Evolutionary conservation across 768 basidiomycete genomes (phyloP), one percentile per base, ranked within the genome.

Genomic region (Auriculariales sp.): DNA sequence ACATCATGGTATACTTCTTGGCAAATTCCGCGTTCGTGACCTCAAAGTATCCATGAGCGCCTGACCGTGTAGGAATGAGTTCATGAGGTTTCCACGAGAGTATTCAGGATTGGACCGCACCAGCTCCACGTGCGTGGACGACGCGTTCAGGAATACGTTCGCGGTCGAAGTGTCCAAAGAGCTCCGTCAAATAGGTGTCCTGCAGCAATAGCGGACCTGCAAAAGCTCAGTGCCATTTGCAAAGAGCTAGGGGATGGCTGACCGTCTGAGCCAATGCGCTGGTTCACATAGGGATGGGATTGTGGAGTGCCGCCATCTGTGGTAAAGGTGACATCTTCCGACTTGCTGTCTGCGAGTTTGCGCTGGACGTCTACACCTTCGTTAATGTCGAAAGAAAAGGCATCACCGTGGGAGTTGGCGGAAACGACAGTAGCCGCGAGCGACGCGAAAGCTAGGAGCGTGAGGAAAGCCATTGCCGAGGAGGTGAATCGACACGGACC

Each of bases 1-100:
- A 61, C 57, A 64, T 60, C 58, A 64, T 66, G 19, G 61, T 60
- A 49, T 65, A 65, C 34, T 63, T 59, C 47, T 62, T 61, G 30
- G 54, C 60, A 46, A 59, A 61, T 4, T 72, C 70, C 3, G 71
- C 62, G 48, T 71, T 59, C 2, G 71, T 93, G 56, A 88, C 74
- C 68, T 89, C 79, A 66, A 97, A 95, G 70, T 81, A 81, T 3
- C 94, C 94, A 59, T 97, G 92, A 28, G 90, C 92, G 55, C 87
- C 90, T 11, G 39, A n/a, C n/a, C n/a, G n/a, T n/a, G n/a, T n/a
- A n/a, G n/a, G n/a, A n/a, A n/a, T n/a, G n/a, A n/a, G n/a, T n/a
- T n/a, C n/a, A n/a, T n/a, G n/a, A n/a, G n/a, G n/a, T n/a, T n/a
- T n/a, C n/a, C n/a, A n/a, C n/a, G n/a, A n/a, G n/a, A n/a, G n/a